phyloP scores from a whole-genome alignment of 371 early-diverging fungal genomes.

The Mortierella sp. region DNA sequence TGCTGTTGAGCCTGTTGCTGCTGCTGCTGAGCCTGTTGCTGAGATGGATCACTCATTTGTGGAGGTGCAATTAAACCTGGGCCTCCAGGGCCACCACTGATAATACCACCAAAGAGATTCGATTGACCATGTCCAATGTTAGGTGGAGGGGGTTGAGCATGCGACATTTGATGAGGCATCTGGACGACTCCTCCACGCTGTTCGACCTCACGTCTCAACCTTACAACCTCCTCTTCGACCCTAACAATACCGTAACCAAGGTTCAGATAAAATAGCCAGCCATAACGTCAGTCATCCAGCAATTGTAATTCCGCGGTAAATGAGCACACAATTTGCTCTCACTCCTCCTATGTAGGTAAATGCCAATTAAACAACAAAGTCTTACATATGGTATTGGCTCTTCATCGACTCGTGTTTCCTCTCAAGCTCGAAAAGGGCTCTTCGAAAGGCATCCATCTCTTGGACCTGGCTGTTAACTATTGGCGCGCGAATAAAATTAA shows the following conservation, averaged over 20 bases:
- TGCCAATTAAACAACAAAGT: slow-evolving; percentile 3
- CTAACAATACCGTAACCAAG: slow-evolving; percentile 32
- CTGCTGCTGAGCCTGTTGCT: slow-evolving; percentile 57
- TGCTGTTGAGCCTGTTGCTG: slow-evolving; percentile 57
- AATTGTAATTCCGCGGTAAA: neutral
- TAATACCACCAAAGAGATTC: slow-evolving; percentile 59
- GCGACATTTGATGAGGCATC: slow-evolving; percentile 55
- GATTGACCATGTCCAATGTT: slow-evolving; percentile 62
- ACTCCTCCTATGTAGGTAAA: neutral
- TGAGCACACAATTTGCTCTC: neutral
- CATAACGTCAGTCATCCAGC: neutral
- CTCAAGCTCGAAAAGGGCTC: slow-evolving; percentile 55
- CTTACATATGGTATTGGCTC: slow-evolving; percentile 55
- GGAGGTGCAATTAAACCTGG: slow-evolving; percentile 60
- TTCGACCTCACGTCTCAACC: slow-evolving; percentile 79
- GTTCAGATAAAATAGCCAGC: neutral
- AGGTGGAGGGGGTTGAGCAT: slow-evolving; percentile 61
- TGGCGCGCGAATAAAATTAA: neutral
- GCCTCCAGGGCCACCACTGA: slow-evolving; percentile 59
- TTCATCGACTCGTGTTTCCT: slow-evolving; percentile 56
- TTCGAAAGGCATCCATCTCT: slow-evolving; percentile 55
- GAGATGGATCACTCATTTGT: slow-evolving; percentile 62
- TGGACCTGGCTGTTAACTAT: slow-evolving; percentile 54
- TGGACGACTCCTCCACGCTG: slow-evolving; percentile 58
- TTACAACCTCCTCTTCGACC: slow-evolving; percentile 84